Evolutionary conservation across 2,329 filamentous ascomycete species (phyloP).

Genomic region (Penicillium occitanis): DNA sequence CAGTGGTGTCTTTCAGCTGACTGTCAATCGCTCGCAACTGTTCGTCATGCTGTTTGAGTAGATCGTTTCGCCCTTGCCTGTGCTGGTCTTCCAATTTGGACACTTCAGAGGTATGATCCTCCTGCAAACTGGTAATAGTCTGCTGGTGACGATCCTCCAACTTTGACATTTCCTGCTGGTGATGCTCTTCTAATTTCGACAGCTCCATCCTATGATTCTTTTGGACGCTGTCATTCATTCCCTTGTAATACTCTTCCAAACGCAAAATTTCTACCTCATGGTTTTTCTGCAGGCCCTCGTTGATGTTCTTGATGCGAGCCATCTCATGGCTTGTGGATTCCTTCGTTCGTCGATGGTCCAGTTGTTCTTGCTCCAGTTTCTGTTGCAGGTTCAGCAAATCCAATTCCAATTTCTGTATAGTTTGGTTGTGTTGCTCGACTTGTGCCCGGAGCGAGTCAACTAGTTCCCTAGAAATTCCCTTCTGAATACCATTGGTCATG

Average conservation of each 20-base stretch:
- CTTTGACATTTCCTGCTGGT: slow-evolving; percentile 37
- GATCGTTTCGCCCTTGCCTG: slow-evolving; percentile 42
- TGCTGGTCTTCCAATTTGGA: slow-evolving; percentile 54
- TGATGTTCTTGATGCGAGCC: slow-evolving; percentile 61
- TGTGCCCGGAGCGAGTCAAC: slow-evolving; percentile 81
- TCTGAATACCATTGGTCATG: slow-evolving; percentile 74
- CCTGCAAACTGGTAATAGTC: background rate
- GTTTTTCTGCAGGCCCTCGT: slow-evolving; percentile 67
- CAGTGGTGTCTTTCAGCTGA: slow-evolving; percentile 47
- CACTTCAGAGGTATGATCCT: slow-evolving; percentile 63
- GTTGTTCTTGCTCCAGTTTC: slow-evolving; percentile 67
- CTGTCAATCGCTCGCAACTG: slow-evolving; percentile 51
- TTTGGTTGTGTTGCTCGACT: slow-evolving; percentile 68
- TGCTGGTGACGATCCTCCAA: slow-evolving; percentile 21
- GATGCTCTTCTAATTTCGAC: slow-evolving; percentile 53
- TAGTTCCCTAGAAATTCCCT: slow-evolving; percentile 89
- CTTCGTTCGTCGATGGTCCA: slow-evolving; percentile 67
- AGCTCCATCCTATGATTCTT: slow-evolving; percentile 67
- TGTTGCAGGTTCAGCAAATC: slow-evolving; percentile 57
- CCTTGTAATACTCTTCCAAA: slow-evolving; percentile 45
- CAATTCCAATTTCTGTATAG: slow-evolving; percentile 57
- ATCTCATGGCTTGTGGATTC: slow-evolving; percentile 58
- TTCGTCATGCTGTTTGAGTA: slow-evolving; percentile 46
- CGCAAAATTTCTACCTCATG: slow-evolving; percentile 65
- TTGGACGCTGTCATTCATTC: slow-evolving; percentile 66